These are phyloP conservation scores for Gomphus sp. DNA, from an alignment of 1,284 basidiomycete genomes.

Conservation along the genomic window DNA sequence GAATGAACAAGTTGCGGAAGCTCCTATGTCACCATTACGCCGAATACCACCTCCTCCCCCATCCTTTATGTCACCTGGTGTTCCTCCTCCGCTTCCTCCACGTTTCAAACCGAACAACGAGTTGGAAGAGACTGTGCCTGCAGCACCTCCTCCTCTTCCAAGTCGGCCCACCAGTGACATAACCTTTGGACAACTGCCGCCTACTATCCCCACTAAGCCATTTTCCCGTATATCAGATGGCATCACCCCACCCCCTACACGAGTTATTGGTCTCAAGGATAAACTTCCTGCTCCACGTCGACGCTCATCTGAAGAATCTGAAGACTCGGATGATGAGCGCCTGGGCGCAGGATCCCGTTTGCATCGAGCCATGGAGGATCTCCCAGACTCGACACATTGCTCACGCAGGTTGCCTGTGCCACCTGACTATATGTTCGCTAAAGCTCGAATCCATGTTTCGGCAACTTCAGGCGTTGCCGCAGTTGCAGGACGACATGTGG, in stretches of 20 bases:
- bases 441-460: slow-evolving; percentile 45
- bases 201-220: slow-evolving; percentile 12
- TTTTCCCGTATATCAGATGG: slow-evolving; percentile 21
- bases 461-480: slow-evolving; percentile 48
- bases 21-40: neutral
- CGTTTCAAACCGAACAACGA: neutral
- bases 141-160: neutral
- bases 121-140: neutral
- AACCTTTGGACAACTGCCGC: slow-evolving; percentile 1
- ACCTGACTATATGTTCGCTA: slow-evolving; percentile 34
- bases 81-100: slow-evolving; percentile 3
- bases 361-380: slow-evolving; percentile 39
- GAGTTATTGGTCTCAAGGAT: slow-evolving; percentile 39
- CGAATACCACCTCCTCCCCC: slow-evolving; percentile 4
- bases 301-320: slow-evolving; percentile 33
- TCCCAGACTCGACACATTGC: slow-evolving; percentile 76
- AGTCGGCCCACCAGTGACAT: neutral
- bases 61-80: neutral
- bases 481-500: slow-evolving; percentile 45
- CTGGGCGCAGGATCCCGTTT: neutral
- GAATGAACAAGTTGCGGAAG: neutral
- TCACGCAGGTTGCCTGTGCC: slow-evolving; percentile 66
- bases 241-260: slow-evolving; percentile 27
- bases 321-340: slow-evolving; percentile 34
- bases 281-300: slow-evolving; percentile 53